Conservation (phyloP, 352 stramenopile species). For the Phytophthora colocasiae region DNA sequence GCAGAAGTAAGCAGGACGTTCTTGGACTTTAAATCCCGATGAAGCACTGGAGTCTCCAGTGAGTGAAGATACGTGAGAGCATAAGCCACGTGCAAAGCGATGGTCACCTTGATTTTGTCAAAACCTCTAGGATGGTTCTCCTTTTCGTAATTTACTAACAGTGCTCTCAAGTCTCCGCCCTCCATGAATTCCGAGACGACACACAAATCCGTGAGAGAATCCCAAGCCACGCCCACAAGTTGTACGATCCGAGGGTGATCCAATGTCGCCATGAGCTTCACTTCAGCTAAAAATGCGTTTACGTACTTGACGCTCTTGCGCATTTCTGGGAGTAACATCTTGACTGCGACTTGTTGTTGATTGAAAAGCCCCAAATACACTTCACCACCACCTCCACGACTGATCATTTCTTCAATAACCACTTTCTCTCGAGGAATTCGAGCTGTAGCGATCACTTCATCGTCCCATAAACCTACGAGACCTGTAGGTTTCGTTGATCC, state of each 20-base stretch:
- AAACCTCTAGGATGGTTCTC: constrained; percentile 26
- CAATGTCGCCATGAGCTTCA: constrained; percentile 41
- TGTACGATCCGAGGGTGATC: constrained; percentile 48
- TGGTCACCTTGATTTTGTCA: constrained; percentile 45
- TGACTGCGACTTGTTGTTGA: constrained; percentile 37
- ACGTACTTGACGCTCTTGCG: constrained; percentile 19
- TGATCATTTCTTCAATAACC: constrained; percentile 30
- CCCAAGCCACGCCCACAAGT: constrained; percentile 59
- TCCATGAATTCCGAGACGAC: constrained; percentile 52
- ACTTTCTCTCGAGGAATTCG: constrained; percentile 42
- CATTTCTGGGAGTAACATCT: constrained; percentile 30
- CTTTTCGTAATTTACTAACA: constrained; percentile 32
- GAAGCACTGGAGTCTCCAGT: constrained; percentile 10
- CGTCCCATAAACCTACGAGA: constrained; percentile 34
- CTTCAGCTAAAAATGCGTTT: constrained; percentile 33
- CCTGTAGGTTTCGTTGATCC: constrained; percentile 8
- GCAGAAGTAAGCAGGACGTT: constrained; percentile 29
- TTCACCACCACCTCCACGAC: constrained; percentile 37
- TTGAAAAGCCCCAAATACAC: constrained; percentile 37
- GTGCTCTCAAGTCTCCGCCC: constrained; percentile 42
- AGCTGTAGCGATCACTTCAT: constrained; percentile 36
- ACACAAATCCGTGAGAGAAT: constrained; percentile 32
- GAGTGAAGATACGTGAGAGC: constrained; percentile 35
- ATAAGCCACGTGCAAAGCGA: constrained; percentile 42
- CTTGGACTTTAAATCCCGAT: constrained; percentile 26